These are phyloP conservation scores for Wickerhamiella kurtzmanii DNA, from an alignment of 805 yeast species.

Conservation along the genomic window DNA sequence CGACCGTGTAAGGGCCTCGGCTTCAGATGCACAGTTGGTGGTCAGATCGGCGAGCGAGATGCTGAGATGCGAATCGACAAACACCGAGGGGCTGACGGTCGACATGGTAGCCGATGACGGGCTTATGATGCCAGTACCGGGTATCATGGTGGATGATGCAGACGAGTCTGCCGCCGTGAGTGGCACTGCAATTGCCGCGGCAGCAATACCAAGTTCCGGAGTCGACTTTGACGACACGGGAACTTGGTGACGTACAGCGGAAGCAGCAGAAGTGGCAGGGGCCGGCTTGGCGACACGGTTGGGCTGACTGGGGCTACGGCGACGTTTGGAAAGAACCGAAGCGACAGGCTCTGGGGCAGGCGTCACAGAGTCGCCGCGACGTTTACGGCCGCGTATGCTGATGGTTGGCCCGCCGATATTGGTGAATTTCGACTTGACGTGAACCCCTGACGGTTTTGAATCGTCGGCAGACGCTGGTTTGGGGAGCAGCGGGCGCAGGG, in stretches of 20 bases:
- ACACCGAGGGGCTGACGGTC: conserved; percentile 1
- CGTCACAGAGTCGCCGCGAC: not conserved
- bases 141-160: not conserved
- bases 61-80: not conserved
- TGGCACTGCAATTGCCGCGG: not conserved
- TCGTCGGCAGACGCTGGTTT: not conserved
- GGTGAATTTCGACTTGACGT: not conserved
- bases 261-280: not conserved
- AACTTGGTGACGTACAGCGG: not conserved
- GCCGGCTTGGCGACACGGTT: not conserved
- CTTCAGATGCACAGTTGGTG: not conserved
- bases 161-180: not conserved
- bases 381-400: not conserved
- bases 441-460: not conserved
- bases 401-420: not conserved
- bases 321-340: not conserved
- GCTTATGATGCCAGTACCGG: not conserved
- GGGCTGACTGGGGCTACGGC: not conserved
- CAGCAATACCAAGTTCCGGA: not conserved
- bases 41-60: conserved; percentile 1
- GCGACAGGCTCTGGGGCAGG: not conserved
- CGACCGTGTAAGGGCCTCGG: not conserved
- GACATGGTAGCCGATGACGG: conserved; percentile 1
- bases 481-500: not conserved
- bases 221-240: not conserved